Percentiles rank a stretch among this genome's conserved stretches.
phyloP scores from a whole-genome alignment of 805 yeast species.

The Saccharomycopsis sp. region DNA sequence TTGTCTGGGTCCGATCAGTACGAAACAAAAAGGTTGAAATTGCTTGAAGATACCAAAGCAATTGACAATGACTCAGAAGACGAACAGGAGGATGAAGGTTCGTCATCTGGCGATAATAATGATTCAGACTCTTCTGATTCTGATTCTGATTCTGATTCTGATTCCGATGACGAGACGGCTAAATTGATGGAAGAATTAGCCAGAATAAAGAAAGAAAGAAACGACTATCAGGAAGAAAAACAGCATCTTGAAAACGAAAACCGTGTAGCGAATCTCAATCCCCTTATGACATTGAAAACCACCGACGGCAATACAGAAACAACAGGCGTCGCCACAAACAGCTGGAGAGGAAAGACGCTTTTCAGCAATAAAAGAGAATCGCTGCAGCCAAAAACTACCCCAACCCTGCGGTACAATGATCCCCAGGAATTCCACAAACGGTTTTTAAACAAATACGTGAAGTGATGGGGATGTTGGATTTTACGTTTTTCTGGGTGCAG shows the following conservation, averaged over 20 bases:
- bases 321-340: neutral
- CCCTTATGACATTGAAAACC: neutral
- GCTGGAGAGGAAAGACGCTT: neutral
- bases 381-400: neutral
- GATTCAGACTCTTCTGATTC: neutral
- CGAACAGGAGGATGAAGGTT: neutral
- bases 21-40: neutral
- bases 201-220: constrained; percentile 8
- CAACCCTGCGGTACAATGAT: neutral
- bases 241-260: constrained; percentile 1
- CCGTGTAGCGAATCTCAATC: neutral
- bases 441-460: neutral
- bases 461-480: too few species aligned
- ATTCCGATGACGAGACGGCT: constrained; percentile 7
- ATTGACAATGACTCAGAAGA: neutral
- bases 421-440: neutral
- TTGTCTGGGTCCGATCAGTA: neutral
- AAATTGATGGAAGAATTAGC: constrained; percentile 7
- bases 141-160: neutral
- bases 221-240: neutral
- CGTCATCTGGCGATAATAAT: neutral
- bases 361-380: neutral
- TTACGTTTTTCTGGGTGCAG: neutral
- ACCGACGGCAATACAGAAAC: neutral
- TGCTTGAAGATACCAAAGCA: neutral